phyloP scores from a whole-genome alignment of 1,284 basidiomycete genomes.

The Pseudozyma sp. region DNA sequence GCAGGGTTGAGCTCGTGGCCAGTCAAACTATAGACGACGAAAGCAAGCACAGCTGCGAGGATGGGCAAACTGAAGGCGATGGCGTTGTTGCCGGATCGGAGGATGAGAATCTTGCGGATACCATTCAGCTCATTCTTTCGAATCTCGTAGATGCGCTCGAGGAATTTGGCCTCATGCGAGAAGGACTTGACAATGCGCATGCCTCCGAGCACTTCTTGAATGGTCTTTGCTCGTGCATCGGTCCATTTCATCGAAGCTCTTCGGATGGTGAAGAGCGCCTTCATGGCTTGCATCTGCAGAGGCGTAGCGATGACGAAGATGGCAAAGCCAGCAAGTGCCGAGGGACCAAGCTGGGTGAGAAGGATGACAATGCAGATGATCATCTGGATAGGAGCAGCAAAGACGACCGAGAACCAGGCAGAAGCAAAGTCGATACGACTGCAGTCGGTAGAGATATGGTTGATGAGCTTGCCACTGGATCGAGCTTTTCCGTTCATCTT shows the following conservation, averaged over 20 bases:
- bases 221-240: conserved; percentile 73
- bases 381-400: conserved; percentile 75
- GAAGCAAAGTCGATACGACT: conserved; percentile 89
- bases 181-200: conserved; percentile 69
- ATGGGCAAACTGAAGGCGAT: conserved; percentile 79
- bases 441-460: conserved; percentile 92
- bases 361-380: conserved; percentile 73
- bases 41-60: conserved; percentile 85
- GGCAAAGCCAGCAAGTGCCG: conserved; percentile 83
- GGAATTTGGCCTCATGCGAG: conserved; percentile 62
- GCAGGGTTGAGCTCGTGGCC: conserved; percentile 78
- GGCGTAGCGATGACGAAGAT: conserved; percentile 78
- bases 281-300: conserved; percentile 80
- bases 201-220: conserved; percentile 65
- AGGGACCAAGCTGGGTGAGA: conserved; percentile 82
- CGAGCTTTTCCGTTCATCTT: conserved; percentile 83
- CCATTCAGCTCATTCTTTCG: conserved; percentile 82
- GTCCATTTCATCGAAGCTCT: conserved; percentile 88
- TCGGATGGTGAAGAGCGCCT: conserved; percentile 78
- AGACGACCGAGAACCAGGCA: conserved; percentile 81
- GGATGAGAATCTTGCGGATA: conserved; percentile 80
- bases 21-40: conserved; percentile 81
- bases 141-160: conserved; percentile 78
- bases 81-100: conserved; percentile 79
- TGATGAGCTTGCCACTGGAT: conserved; percentile 85